These are phyloP conservation scores for Sequoia sempervirens DNA, from an alignment of 75 land plant genomes.

Conservation along the genomic window DNA sequence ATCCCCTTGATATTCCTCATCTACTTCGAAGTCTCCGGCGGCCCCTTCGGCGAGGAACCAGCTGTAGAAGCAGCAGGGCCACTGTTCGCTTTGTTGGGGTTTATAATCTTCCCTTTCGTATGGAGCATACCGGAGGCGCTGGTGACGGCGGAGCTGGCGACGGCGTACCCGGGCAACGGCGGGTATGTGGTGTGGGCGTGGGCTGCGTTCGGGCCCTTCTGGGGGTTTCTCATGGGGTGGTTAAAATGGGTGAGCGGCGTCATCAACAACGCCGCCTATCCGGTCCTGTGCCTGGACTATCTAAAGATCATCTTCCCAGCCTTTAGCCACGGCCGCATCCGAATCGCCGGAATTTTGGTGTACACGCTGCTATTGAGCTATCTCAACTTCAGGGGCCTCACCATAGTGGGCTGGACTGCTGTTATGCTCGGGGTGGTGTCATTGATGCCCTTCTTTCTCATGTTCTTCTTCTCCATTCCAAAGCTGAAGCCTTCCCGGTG, in stretches of 20 bases:
- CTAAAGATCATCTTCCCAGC: slow-evolving; percentile 48
- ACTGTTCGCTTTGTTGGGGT: slow-evolving; percentile 68
- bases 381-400: slow-evolving; percentile 74
- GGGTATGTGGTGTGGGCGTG: slow-evolving; percentile 81
- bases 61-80: slow-evolving; percentile 79
- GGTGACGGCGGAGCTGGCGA: slow-evolving; percentile 79
- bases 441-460: slow-evolving; percentile 36
- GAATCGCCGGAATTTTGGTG: slow-evolving; percentile 38
- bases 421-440: slow-evolving; percentile 53
- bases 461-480: slow-evolving; percentile 52
- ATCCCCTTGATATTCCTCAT: slow-evolving; percentile 58
- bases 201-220: slow-evolving; percentile 54
- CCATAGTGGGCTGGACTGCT: slow-evolving; percentile 63
- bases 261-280: slow-evolving; percentile 73
- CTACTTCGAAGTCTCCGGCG: slow-evolving; percentile 74
- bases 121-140: slow-evolving; percentile 91
- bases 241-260: slow-evolving; percentile 66
- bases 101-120: slow-evolving; percentile 71
- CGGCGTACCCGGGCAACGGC: slow-evolving; percentile 73
- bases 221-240: slow-evolving; percentile 58
- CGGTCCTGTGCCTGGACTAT: slow-evolving; percentile 74
- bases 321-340: slow-evolving; percentile 41
- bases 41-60: slow-evolving; percentile 75
- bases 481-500: slow-evolving; percentile 45
- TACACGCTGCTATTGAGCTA: slow-evolving; percentile 47